Conservation (phyloP, 2,329 filamentous ascomycete genomes). For the Cladosporium sp. region DNA sequence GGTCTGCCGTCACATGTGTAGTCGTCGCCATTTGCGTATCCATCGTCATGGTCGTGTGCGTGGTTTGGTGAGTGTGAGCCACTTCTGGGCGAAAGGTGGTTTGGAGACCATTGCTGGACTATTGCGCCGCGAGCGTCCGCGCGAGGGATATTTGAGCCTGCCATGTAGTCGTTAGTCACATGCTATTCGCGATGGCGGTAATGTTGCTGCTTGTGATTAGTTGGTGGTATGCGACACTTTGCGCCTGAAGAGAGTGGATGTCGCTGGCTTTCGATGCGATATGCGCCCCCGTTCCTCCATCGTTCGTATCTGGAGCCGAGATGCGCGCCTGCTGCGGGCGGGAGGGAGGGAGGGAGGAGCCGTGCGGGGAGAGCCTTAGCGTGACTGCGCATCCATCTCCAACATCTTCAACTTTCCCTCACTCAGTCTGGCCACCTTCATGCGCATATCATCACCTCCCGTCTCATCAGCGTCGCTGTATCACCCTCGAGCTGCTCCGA, state of each 20-base stretch:
- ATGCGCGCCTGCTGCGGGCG: background rate
- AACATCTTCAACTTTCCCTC: slow-evolving; percentile 12
- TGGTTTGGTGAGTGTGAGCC: slow-evolving; percentile 15
- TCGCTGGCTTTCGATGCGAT: background rate
- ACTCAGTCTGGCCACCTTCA: background rate
- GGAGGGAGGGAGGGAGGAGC: background rate
- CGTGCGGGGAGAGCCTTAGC: background rate
- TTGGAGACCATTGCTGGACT: slow-evolving; percentile 26
- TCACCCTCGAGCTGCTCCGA: too few relatives aligned
- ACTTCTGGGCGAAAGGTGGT: slow-evolving; percentile 16
- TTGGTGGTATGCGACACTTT: slow-evolving; percentile 4
- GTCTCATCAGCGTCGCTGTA: background rate
- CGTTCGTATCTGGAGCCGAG: slow-evolving; percentile 4
- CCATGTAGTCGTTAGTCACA: slow-evolving; percentile 20
- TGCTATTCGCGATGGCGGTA: slow-evolving; percentile 9
- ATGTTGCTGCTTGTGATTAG: background rate
- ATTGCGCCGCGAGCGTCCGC: slow-evolving; percentile 23
- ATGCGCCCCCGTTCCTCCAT: background rate
- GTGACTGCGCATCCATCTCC: background rate
- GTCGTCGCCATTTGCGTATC: slow-evolving; percentile 11
- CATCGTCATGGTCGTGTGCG: slow-evolving; percentile 8
- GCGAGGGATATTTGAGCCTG: slow-evolving; percentile 21
- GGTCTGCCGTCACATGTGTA: slow-evolving; percentile 9
- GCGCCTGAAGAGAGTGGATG: slow-evolving; percentile 3
- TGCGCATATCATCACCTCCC: background rate